phyloP scores from a whole-genome alignment of 1,284 basidiomycete genomes.

The Ganoderma multipileum region DNA sequence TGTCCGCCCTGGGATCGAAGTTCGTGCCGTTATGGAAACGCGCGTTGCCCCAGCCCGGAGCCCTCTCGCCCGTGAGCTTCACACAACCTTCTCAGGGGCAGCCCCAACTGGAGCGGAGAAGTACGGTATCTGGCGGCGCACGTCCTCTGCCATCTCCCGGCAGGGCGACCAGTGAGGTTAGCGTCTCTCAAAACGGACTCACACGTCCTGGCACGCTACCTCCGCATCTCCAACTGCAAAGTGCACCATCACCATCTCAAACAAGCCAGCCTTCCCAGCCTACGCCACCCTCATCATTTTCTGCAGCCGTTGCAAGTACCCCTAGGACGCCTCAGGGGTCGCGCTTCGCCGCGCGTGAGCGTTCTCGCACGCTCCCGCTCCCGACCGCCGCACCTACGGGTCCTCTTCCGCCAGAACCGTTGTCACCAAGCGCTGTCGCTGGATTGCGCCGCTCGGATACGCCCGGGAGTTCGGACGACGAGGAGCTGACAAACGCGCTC shows the following conservation, averaged over 20 bases:
- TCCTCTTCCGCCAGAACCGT: constrained; percentile 22
- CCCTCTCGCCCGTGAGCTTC: constrained; percentile 10
- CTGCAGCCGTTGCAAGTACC: not conserved
- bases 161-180: constrained; percentile 6
- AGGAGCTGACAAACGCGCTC: constrained; percentile 37
- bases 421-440: constrained; percentile 2
- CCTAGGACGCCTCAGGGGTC: constrained; percentile 11
- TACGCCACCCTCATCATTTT: constrained; percentile 3
- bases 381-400: constrained; percentile 27
- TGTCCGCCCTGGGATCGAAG: constrained; percentile 33
- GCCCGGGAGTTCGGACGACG: constrained; percentile 35
- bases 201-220: constrained; percentile 22
- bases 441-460: constrained; percentile 24
- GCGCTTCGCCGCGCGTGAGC: constrained; percentile 25
- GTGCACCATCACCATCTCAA: constrained; percentile 18
- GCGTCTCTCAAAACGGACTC: constrained; percentile 13
- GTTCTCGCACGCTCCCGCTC: constrained; percentile 31
- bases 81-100: constrained; percentile 11
- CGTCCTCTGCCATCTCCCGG: constrained; percentile 24
- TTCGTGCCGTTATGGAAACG: constrained; percentile 42
- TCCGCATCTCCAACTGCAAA: constrained; percentile 22
- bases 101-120: constrained; percentile 19
- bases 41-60: constrained; percentile 34
- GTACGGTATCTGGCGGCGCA: constrained; percentile 19
- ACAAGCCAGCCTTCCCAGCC: not conserved